phyloP scores from a whole-genome alignment of 1,284 basidiomycete genomes.

The Trichosporon ovoides region DNA sequence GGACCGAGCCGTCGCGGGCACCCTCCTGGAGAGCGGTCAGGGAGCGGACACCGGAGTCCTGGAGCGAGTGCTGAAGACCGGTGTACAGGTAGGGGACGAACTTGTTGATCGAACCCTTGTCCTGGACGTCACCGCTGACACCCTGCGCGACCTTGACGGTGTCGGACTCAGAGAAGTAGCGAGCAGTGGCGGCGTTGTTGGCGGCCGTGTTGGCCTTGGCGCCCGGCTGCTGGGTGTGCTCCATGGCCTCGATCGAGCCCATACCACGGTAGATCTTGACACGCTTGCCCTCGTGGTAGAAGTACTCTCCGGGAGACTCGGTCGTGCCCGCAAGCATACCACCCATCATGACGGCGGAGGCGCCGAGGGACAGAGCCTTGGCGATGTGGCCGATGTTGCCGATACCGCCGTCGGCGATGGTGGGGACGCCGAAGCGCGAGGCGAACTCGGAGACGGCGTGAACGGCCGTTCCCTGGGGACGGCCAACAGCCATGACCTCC shows the following conservation, averaged over 20 bases:
- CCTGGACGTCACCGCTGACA: constrained; percentile 92
- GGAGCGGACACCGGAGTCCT: constrained; percentile 79
- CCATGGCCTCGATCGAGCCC: constrained; percentile 96
- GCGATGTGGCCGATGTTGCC: constrained; percentile 96
- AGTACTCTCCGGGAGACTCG: constrained; percentile 98
- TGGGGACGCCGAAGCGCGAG: constrained; percentile 81
- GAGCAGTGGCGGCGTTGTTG: constrained; percentile 93
- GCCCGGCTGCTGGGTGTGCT: constrained; percentile 61
- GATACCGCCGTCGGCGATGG: constrained; percentile 95
- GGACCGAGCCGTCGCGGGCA: constrained; percentile 62
- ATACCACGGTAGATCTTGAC: constrained; percentile 99
- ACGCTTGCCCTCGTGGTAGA: constrained; percentile 96
- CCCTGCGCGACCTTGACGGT: constrained; percentile 96
- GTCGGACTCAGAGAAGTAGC: constrained; percentile 95
- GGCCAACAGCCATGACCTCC: constrained; percentile 99
- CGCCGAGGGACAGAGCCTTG: constrained; percentile 90
- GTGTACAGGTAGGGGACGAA: constrained; percentile 89
- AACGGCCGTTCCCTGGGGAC: constrained; percentile 95
- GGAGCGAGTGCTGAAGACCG: constrained; percentile 91
- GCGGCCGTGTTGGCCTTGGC: constrained; percentile 54
- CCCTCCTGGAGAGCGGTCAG: constrained; percentile 57
- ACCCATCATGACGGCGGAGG: constrained; percentile 98
- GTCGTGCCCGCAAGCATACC: constrained; percentile 91
- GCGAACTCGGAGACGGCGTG: constrained; percentile 93
- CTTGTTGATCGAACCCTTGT: constrained; percentile 88